These are phyloP conservation scores for Xylariaceae sp. DNA, from an alignment of 2,329 filamentous ascomycete genomes.

Conservation along the genomic window DNA sequence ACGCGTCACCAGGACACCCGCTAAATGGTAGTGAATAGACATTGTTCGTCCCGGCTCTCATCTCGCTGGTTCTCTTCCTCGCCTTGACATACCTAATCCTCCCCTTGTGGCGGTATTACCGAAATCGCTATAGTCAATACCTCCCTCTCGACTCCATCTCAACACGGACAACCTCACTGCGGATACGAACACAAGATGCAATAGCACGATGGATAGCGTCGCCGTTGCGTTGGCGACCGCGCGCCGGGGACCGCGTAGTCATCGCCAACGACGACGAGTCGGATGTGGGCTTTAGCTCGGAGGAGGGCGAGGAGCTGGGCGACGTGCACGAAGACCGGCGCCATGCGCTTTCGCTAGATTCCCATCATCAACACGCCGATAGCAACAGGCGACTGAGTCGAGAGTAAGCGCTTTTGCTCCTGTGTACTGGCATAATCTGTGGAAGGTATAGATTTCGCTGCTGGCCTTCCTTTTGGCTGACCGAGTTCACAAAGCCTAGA, in stretches of 20 bases:
- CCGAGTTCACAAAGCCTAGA: conserved; percentile 49
- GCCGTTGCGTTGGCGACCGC: conserved; percentile 47
- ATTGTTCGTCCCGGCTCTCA: conserved; percentile 63
- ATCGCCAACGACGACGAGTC: conserved; percentile 38
- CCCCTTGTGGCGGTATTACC: conserved; percentile 66
- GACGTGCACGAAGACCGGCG: conserved; percentile 51
- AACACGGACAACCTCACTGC: conserved; percentile 51
- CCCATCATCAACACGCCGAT: conserved; percentile 40
- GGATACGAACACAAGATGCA: conserved; percentile 46
- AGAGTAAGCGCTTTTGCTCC: conserved; percentile 48
- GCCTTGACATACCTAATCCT: conserved; percentile 60
- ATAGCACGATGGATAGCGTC: conserved; percentile 41
- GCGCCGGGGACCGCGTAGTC: conserved; percentile 39
- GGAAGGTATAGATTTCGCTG: neutral
- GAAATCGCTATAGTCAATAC: conserved; percentile 68
- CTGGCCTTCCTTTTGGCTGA: conserved; percentile 20
- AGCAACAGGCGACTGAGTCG: conserved; percentile 64
- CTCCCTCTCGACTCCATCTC: conserved; percentile 64
- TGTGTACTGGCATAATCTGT: conserved; percentile 5
- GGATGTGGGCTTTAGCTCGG: conserved; percentile 55
- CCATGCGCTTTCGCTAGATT: conserved; percentile 39
- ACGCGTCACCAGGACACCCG: neutral
- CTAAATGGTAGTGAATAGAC: conserved; percentile 46
- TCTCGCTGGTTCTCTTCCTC: conserved; percentile 67
- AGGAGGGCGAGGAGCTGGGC: conserved; percentile 67